phyloP scores from a whole-genome alignment of 2,329 filamentous ascomycete genomes.

The Tolypocladium paradoxum region DNA sequence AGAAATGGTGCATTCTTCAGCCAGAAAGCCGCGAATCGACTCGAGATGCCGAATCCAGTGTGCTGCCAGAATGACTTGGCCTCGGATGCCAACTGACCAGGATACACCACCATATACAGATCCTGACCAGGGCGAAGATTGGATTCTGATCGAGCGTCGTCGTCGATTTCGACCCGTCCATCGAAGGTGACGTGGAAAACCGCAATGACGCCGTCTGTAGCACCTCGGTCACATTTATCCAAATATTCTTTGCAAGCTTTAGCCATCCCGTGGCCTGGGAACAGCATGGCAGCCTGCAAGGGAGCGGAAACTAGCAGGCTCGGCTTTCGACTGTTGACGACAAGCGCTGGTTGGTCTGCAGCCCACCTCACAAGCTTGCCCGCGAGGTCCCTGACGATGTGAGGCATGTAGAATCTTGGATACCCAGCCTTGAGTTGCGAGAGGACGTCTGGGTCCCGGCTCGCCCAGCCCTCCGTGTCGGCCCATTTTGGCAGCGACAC shows the following conservation, averaged over 20 bases:
- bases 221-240: background rate
- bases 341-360: background rate
- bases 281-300: conserved; percentile 4
- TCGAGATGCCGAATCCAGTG: conserved; percentile 17
- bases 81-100: conserved; percentile 6
- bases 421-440: conserved; percentile 14
- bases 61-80: conserved; percentile 20
- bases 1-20: conserved; percentile 12
- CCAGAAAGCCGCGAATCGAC: conserved; percentile 15
- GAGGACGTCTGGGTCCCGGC: conserved; percentile 10
- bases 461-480: conserved; percentile 14
- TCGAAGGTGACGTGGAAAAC: conserved; percentile 7
- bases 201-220: background rate
- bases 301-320: background rate
- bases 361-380: conserved; percentile 9
- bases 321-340: no score
- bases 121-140: background rate
- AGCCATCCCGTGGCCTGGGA: conserved; percentile 8
- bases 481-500: conserved; percentile 19
- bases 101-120: conserved; percentile 9
- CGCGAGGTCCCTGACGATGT: conserved; percentile 10
- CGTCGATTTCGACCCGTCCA: conserved; percentile 1
- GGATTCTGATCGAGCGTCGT: background rate
- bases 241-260: conserved; percentile 10
- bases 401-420: conserved; percentile 16